Base-by-base conservation (phyloP, 495 filamentous ascomycete genomes). In the Neurospora sp. region DNA sequence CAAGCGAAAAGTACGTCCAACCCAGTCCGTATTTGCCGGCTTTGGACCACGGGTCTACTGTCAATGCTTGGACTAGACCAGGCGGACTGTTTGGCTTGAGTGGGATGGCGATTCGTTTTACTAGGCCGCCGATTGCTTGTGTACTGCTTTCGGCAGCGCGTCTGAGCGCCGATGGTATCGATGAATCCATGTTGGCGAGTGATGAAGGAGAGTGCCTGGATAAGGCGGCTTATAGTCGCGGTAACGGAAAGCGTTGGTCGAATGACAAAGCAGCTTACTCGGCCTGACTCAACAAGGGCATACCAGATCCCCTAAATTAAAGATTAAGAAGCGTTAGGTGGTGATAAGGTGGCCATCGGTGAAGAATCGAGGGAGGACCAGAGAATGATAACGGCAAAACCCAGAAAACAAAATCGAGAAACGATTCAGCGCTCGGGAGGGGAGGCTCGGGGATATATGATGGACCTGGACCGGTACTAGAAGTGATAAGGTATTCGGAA, bases 21-120 rank as follows among this genome's bases (percentile, higher is more conserved):
- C 91, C 93, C 71, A 93, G 81, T n/a, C 85, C 92, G 81, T 97
- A 97, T 83, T 96, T 95, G 14, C 91, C 92, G n/a, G 92, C 89
- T 78, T 92, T 79, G 12, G 78, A 84, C 91, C 91, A 97, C 68
- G 93, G 91, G 82, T 97, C 94, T 79, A 90, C 83, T 18, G 89
- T 91, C 78, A 88, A 88, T 38, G 94, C 93, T 78, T 91, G 90
- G 18, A 91, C 84, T 44, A 94, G 85, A 4, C 88, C 91, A 3
- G 88, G 84, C 3, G 92, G 91, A 75, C 88, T 93, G 44, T 88
- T 90, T 70, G 89, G 85, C 72, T 86, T 90, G 76, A 91, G 84
- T 5, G 90, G 90, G 74, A 96, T 91, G 76, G 88, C 83, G 77
- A 96, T 91, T 39, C 94, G 89, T 84, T 92, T 92, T 72, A 84